Evolutionary conservation across 2,329 filamentous ascomycete genomes (phyloP).

Genomic region (Rutstroemia sp.): DNA sequence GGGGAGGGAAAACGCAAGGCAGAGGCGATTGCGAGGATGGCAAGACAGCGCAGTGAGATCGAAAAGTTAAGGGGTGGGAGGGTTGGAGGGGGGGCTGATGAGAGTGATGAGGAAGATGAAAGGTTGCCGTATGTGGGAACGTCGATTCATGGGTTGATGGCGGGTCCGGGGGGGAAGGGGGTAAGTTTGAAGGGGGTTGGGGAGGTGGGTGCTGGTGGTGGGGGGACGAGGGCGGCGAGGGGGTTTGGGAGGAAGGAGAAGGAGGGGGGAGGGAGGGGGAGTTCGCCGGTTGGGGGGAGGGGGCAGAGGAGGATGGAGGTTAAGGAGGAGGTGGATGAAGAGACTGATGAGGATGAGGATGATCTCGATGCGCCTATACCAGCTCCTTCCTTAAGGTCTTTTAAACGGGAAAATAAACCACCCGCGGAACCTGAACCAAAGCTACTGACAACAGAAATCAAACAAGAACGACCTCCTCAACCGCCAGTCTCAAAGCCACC

Average conservation of each 20-base stretch:
- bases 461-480: not conserved
- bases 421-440: too few species aligned
- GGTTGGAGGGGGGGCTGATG: conserved; percentile 10
- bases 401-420: not conserved
- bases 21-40: conserved; percentile 30
- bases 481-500: not conserved
- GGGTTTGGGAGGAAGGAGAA: too few species aligned
- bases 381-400: conserved; percentile 16
- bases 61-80: conserved; percentile 18
- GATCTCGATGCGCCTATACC: conserved; percentile 25
- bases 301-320: too few species aligned
- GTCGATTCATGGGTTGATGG: conserved; percentile 37
- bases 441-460: too few species aligned
- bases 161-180: conserved; percentile 30
- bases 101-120: conserved; percentile 23
- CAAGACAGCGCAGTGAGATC: conserved; percentile 32
- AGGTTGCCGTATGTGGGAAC: conserved; percentile 32
- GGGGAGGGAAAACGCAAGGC: conserved; percentile 24
- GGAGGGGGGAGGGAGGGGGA: too few species aligned
- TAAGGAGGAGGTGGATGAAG: conserved; percentile 1
- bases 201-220: too few species aligned
- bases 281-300: too few species aligned
- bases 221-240: too few species aligned
- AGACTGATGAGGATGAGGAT: conserved; percentile 18
- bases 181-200: not conserved